These are phyloP conservation scores for Parvularia atlantis DNA, from an alignment of 78 protist species.

Conservation along the genomic window DNA sequence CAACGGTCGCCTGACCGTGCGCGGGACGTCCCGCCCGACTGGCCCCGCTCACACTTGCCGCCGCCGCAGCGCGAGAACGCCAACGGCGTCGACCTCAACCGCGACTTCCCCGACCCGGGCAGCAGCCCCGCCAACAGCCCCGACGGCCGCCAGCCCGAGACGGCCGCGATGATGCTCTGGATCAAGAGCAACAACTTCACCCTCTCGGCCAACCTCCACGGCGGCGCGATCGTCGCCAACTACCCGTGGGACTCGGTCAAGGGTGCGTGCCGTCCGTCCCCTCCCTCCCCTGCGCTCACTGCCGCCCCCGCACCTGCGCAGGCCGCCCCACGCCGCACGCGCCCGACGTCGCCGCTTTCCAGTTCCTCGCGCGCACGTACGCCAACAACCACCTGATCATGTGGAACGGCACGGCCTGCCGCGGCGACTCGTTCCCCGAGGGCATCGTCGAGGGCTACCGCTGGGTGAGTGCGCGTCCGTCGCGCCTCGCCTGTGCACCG, in stretches of 20 bases:
- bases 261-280: not conserved
- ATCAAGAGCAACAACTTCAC: slow-evolving; percentile 24
- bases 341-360: not conserved
- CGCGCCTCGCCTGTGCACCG: not conserved
- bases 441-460: slow-evolving; percentile 8
- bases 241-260: slow-evolving; percentile 35
- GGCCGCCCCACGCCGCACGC: not conserved
- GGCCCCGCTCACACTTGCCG: too few relatives aligned
- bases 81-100: slow-evolving; percentile 44
- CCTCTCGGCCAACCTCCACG: slow-evolving; percentile 59
- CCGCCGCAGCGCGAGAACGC: slow-evolving; percentile 9
- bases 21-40: too few relatives aligned
- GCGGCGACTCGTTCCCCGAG: slow-evolving; percentile 6
- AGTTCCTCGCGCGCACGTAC: slow-evolving; percentile 36
- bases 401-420: slow-evolving; percentile 19
- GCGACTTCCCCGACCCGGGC: slow-evolving; percentile 54
- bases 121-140: too few relatives aligned
- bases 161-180: slow-evolving; percentile 42
- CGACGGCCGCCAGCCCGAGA: slow-evolving; percentile 25
- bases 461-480: not conserved
- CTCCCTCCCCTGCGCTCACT: not conserved
- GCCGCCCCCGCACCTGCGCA: too few relatives aligned
- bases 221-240: slow-evolving; percentile 58
- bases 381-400: slow-evolving; percentile 32
- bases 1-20: too few relatives aligned